Conservation (phyloP, 768 basidiomycete species). For the Phanerochaete sordida region DNA sequence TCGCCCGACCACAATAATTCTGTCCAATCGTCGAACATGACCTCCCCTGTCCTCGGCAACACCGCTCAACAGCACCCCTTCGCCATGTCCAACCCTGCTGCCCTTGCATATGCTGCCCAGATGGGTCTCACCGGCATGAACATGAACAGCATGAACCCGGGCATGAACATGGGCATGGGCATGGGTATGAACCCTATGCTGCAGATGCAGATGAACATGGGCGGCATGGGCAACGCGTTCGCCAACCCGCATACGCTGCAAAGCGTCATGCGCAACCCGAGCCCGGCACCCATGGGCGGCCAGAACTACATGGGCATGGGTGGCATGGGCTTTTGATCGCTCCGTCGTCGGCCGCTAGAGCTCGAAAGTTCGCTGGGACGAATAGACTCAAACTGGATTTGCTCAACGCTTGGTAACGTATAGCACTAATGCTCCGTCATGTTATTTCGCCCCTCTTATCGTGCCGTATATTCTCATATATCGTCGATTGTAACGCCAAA, state of each 20-base stretch:
- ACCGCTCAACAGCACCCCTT: conserved; percentile 44
- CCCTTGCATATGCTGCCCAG: conserved; percentile 47
- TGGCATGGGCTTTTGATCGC: conserved; percentile 26
- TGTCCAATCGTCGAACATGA: conserved; percentile 21
- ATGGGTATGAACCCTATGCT: conserved; percentile 61
- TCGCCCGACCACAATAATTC: conserved; percentile 27
- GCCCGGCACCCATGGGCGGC: conserved; percentile 47
- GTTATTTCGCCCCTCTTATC: conserved; percentile 2
- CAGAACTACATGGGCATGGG: conserved; percentile 31
- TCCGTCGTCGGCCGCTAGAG: not conserved
- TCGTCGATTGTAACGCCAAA: conserved; percentile 7
- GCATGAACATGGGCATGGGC: conserved; percentile 48
- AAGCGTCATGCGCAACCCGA: conserved; percentile 81
- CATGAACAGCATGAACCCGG: conserved; percentile 51
- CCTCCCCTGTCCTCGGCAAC: conserved; percentile 36
- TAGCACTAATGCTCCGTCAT: conserved; percentile 4
- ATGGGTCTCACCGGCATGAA: conserved; percentile 52
- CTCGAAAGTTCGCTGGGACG: not conserved
- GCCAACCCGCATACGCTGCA: conserved; percentile 75
- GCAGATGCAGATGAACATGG: conserved; percentile 48
- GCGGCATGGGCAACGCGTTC: conserved; percentile 44
- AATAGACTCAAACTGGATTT: not conserved
- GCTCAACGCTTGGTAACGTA: conserved; percentile 5
- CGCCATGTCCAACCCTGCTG: conserved; percentile 46
- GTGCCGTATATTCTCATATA: not conserved